Evolutionary conservation across 495 filamentous ascomycete species (phyloP).

Genomic region (Podospora pseudoanserina): DNA sequence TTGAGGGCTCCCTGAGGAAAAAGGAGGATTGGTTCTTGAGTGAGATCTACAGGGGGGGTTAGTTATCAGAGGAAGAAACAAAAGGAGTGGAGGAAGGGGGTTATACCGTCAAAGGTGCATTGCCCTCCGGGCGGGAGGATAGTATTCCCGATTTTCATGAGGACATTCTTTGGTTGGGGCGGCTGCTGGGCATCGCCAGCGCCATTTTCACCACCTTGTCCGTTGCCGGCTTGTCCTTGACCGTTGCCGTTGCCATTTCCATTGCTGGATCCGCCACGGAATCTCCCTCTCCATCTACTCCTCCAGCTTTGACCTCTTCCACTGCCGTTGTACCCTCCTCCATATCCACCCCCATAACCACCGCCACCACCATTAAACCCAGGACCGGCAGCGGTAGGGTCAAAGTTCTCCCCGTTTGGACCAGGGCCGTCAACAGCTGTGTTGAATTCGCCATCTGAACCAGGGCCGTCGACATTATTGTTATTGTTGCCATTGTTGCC

Average conservation of each 20-base stretch:
- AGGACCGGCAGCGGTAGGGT: not conserved
- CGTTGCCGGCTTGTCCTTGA: not conserved
- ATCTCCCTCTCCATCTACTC: not conserved
- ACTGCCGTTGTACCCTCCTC: not conserved
- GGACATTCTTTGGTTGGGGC: not conserved
- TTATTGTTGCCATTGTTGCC: not conserved
- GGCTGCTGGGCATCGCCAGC: not conserved
- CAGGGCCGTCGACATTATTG: not conserved
- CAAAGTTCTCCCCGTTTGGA: not conserved
- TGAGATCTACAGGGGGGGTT: constrained; percentile 8
- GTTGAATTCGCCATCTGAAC: not conserved
- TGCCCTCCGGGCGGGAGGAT: constrained; percentile 16
- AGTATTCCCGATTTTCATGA: constrained; percentile 6
- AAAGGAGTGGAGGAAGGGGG: not conserved
- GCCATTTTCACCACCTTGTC: not conserved
- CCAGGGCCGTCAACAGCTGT: not conserved
- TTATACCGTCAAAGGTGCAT: constrained; percentile 20
- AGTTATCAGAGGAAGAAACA: not conserved
- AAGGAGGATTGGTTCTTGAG: constrained; percentile 17
- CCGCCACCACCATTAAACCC: not conserved
- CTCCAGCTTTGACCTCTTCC: constrained; percentile 1
- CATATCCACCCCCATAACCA: not conserved
- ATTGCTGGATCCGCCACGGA: not conserved
- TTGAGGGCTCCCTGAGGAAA: constrained; percentile 15
- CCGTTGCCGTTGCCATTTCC: not conserved